Base-by-base conservation (phyloP, 2,329 filamentous ascomycete genomes). In the Metarhizium guizhouense region DNA sequence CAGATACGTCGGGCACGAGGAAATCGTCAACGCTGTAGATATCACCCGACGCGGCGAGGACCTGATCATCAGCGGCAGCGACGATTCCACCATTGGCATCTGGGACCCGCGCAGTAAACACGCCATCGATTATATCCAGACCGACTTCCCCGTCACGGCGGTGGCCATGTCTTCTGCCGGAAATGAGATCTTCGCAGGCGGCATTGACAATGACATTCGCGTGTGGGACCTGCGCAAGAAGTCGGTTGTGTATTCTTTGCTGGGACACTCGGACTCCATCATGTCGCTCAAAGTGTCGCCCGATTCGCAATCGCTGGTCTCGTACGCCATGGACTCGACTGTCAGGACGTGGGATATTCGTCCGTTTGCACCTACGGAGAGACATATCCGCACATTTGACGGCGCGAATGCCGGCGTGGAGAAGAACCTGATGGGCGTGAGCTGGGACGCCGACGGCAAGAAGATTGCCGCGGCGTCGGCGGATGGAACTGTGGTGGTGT, bases 151-250 rank as follows among this genome's bases (percentile, higher is more conserved):
- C 1, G 84, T 99, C 56, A 97, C 94, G 2, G 88, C 93, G 0
- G 84, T 97, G 6, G 90, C 91, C 16, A 77, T 97, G n/a, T 87
- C 92, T 0, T 91, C 96, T 69, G 91, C 93, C 2, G 94, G 94
- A 18, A 96, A 96, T 68, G 94, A 97, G 73, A 83, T 99, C 30
- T 99, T 94, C 70, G 88, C 89, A 6, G 93, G 93, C 50, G 89
- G 92, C 25, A 96, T 99, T 63, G 94, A 97, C 74, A 96, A 97
- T 67, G 91, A 95, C 64, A 95, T 99, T 69, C 90, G 92, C 64
- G 92, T 95, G 20, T 99, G 94, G 93, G 94, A 99, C 71, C 74
- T 97, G 66, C 85, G 94, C 62, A 97, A 96, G 76, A 91, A 95
- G 72, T 82, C 87, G 6, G 82, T 95, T 3, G 84, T 90, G 6